Evolutionary conservation across 2,329 filamentous ascomycete species (phyloP).

Genomic region (Raffaelea ambrosiae): DNA sequence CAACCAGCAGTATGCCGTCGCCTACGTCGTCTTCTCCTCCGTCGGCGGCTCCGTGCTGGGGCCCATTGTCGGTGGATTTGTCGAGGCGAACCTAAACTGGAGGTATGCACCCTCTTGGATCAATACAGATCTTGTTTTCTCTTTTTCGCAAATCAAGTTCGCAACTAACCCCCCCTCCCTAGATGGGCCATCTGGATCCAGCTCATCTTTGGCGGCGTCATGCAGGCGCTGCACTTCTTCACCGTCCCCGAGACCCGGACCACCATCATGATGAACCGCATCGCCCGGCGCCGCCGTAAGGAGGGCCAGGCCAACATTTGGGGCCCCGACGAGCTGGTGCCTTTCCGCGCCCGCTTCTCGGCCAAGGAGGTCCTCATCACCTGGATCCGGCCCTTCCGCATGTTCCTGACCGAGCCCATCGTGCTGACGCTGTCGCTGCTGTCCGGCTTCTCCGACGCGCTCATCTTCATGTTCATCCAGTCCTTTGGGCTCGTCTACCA

Average conservation of each 20-base stretch:
- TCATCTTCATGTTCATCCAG: constrained; percentile 73
- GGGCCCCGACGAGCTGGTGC: constrained; percentile 63
- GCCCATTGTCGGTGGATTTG: constrained; percentile 71
- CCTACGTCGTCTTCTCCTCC: constrained; percentile 70
- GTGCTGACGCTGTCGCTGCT: constrained; percentile 62
- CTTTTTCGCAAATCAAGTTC: background rate
- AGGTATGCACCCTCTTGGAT: too few species aligned
- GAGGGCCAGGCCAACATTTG: constrained; percentile 54
- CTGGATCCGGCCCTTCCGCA: constrained; percentile 59
- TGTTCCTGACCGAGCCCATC: constrained; percentile 69
- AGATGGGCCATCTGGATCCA: constrained; percentile 68
- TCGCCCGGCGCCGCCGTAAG: constrained; percentile 66
- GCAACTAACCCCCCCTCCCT: background rate
- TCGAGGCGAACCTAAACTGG: constrained; percentile 60
- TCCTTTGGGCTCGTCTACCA: constrained; percentile 59
- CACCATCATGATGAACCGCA: constrained; percentile 68
- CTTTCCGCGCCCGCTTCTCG: constrained; percentile 50
- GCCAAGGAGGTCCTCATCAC: constrained; percentile 46
- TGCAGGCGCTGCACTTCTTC: constrained; percentile 59
- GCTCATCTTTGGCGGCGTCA: constrained; percentile 64
- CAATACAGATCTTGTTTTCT: background rate
- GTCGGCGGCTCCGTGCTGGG: constrained; percentile 70
- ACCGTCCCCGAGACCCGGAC: constrained; percentile 71
- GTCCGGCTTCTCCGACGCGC: constrained; percentile 63
- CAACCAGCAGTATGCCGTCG: constrained; percentile 65